A percentile compares a stretch with the other conserved stretches of the same genome.
Evolutionary conservation across 495 filamentous ascomycete species (phyloP).

Genomic region (Penicillium coprophilum): DNA sequence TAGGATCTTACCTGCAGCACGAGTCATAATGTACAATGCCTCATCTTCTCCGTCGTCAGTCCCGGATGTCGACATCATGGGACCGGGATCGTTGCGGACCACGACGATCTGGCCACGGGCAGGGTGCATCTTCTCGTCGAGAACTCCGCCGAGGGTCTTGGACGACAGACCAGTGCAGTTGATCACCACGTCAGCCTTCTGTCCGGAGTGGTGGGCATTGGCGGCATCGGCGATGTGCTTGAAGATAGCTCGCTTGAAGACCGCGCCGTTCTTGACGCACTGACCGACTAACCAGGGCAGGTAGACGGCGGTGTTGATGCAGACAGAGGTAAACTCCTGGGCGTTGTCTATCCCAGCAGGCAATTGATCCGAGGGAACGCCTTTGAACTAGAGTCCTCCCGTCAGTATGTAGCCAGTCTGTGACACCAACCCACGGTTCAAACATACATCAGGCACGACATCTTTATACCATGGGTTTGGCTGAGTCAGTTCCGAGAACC

Average conservation of each 20-base stretch:
- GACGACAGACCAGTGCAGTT: conserved; percentile 86
- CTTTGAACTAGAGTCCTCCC: conserved; percentile 46
- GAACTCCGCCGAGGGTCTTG: conserved; percentile 75
- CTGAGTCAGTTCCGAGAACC: conserved; percentile 63
- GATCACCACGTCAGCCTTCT: conserved; percentile 67
- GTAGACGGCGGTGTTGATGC: conserved; percentile 89
- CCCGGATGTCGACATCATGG: conserved; percentile 69
- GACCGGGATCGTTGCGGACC: conserved; percentile 76
- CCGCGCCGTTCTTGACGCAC: conserved; percentile 67
- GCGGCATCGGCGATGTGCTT: conserved; percentile 73
- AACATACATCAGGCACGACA: conserved; percentile 66
- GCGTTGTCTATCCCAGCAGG: conserved; percentile 64
- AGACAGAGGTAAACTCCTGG: conserved; percentile 76
- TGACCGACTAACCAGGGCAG: conserved; percentile 77
- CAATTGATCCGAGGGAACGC: conserved; percentile 55
- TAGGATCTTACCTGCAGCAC: conserved; percentile 60
- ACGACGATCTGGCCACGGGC: conserved; percentile 85
- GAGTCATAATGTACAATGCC: conserved; percentile 83
- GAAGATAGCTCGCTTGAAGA: conserved; percentile 60
- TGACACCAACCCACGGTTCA: neutral
- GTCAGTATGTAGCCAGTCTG: conserved; percentile 7
- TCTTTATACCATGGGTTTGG: conserved; percentile 81
- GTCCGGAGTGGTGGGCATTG: conserved; percentile 59
- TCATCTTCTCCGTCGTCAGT: conserved; percentile 82
- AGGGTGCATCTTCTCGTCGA: conserved; percentile 71